phyloP scores from a whole-genome alignment of 345 rosid species.

The Fremontodendron californicum region DNA sequence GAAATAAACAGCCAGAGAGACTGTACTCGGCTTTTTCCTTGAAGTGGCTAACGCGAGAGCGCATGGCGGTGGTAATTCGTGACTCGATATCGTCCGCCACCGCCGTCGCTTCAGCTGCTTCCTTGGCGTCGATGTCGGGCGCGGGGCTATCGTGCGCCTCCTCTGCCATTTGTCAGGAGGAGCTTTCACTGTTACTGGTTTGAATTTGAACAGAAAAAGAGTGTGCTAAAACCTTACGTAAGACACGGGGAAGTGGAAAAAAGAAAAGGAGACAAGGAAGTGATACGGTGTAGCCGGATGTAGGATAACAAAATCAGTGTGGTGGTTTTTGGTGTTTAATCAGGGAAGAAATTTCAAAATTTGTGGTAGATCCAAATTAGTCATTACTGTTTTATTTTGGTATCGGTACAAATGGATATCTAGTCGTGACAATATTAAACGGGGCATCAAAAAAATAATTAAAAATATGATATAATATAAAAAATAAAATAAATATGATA shows the following conservation, averaged over 20 bases:
- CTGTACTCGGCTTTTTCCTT: slow-evolving; percentile 63
- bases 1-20: slow-evolving; percentile 9
- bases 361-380: too few species aligned
- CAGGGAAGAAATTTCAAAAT: too few species aligned
- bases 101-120: neutral
- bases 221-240: neutral
- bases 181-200: neutral
- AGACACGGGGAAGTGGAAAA: neutral
- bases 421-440: too few species aligned
- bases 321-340: too few species aligned
- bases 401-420: too few species aligned
- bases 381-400: too few species aligned
- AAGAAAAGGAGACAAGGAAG: neutral
- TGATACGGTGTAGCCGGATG: neutral
- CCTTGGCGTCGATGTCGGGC: neutral
- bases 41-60: slow-evolving; percentile 62
- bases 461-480: too few species aligned
- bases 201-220: neutral
- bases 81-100: slow-evolving; percentile 38
- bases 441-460: too few species aligned
- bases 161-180: slow-evolving; percentile 29
- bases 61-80: slow-evolving; percentile 62
- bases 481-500: too few species aligned
- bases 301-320: neutral
- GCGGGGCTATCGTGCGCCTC: slow-evolving; percentile 21